These are phyloP conservation scores for Pythium rhizo-oryzae DNA, from an alignment of 352 stramenopile genomes.

Conservation along the genomic window DNA sequence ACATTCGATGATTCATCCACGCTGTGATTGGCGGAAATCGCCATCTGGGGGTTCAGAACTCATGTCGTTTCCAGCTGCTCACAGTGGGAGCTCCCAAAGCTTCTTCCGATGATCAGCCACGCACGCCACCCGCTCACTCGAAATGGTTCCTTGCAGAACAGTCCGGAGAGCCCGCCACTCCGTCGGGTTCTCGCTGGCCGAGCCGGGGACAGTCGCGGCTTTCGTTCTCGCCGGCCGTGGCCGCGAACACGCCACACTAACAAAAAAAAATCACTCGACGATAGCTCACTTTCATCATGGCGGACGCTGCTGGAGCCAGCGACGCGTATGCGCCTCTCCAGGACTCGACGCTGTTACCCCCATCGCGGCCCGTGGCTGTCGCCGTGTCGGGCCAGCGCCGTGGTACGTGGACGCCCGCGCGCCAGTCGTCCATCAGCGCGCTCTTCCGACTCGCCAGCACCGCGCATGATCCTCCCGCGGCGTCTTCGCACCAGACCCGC, in stretches of 20 bases:
- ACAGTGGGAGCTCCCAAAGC: background rate
- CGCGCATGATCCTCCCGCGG: background rate
- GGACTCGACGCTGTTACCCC: background rate
- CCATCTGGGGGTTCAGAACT: background rate
- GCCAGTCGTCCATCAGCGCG: slow-evolving; percentile 12
- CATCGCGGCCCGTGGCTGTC: no score
- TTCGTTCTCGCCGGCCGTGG: no score
- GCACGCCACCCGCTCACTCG: background rate
- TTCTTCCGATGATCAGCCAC: background rate
- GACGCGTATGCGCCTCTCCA: background rate
- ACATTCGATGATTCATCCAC: background rate
- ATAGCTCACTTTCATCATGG: background rate
- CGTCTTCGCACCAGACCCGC: background rate
- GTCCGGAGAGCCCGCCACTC: background rate
- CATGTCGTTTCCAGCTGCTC: background rate
- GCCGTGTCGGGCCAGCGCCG: background rate
- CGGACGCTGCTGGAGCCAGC: background rate
- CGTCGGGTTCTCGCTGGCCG: no score
- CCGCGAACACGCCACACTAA: background rate
- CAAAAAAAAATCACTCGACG: no score
- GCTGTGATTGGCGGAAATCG: background rate
- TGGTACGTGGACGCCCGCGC: slow-evolving; percentile 7
- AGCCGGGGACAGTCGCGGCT: no score
- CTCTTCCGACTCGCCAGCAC: slow-evolving; percentile 4
- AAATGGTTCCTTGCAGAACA: slow-evolving; percentile 1